These are phyloP conservation scores for Eucalyptus erythrocorys DNA, from an alignment of 345 rosid genomes.

Conservation along the genomic window DNA sequence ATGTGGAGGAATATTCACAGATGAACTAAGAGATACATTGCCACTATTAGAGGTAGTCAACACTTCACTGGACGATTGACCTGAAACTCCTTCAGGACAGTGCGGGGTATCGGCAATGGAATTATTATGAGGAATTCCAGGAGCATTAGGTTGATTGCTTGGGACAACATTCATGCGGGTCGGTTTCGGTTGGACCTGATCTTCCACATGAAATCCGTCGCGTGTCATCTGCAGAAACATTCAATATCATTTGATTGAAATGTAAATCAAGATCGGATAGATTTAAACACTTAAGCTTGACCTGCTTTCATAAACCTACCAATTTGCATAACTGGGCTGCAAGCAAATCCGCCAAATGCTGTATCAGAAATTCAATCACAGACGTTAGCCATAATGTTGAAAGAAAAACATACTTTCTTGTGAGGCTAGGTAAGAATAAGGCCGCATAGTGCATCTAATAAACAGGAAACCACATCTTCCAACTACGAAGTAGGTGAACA, in stretches of 20 bases:
- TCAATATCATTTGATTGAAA: background rate
- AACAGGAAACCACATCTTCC: background rate
- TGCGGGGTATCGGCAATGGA: slow-evolving; percentile 42
- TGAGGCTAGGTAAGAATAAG: background rate
- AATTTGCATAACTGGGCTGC: slow-evolving; percentile 49
- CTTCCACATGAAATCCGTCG: slow-evolving; percentile 53
- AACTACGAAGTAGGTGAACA: background rate
- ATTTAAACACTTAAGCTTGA: background rate
- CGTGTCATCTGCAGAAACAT: slow-evolving; percentile 50
- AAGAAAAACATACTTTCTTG: background rate
- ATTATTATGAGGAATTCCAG: slow-evolving; percentile 36
- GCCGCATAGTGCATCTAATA: background rate
- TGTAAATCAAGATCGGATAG: background rate
- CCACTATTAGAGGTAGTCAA: slow-evolving; percentile 33
- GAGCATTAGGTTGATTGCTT: slow-evolving; percentile 38
- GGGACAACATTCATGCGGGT: slow-evolving; percentile 25
- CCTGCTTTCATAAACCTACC: slow-evolving; percentile 13
- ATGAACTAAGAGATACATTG: slow-evolving; percentile 26
- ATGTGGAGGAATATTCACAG: slow-evolving; percentile 38
- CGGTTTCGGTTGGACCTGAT: slow-evolving; percentile 42
- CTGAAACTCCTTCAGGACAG: slow-evolving; percentile 42
- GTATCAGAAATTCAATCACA: slow-evolving; percentile 14
- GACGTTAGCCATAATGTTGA: background rate
- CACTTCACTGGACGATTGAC: slow-evolving; percentile 44
- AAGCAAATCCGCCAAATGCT: slow-evolving; percentile 88